phyloP scores from a whole-genome alignment of 495 filamentous ascomycete genomes.

The Pyronema domesticum region DNA sequence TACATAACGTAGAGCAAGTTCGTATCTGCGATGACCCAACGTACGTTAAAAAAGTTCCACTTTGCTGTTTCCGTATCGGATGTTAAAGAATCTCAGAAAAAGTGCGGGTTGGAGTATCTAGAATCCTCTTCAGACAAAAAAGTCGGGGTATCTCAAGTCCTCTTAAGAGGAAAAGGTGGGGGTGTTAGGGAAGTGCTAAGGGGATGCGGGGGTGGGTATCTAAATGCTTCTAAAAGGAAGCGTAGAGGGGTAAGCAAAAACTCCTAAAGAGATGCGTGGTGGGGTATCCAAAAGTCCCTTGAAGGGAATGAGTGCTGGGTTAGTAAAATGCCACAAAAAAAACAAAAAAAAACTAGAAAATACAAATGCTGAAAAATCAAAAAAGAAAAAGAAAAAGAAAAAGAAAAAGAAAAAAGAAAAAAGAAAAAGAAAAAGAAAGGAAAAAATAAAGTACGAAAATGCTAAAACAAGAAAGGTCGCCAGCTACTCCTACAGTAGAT shows the following conservation, averaged over 20 bases:
- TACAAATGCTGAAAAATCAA: slow-evolving; percentile 1
- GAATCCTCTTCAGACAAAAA: too few relatives aligned
- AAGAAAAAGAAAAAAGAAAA: neutral
- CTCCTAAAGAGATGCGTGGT: too few relatives aligned
- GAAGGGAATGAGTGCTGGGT: too few relatives aligned
- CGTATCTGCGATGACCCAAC: slow-evolving; percentile 34
- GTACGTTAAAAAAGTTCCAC: slow-evolving; percentile 22
- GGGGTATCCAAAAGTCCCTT: too few relatives aligned
- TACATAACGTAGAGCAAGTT: slow-evolving; percentile 51
- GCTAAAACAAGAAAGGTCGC: neutral
- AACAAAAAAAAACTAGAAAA: slow-evolving; percentile 11
- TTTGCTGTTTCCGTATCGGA: slow-evolving; percentile 13
- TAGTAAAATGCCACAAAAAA: slow-evolving; percentile 9
- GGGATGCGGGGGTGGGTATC: too few relatives aligned
- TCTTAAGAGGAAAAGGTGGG: too few relatives aligned
- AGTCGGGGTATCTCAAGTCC: too few relatives aligned
- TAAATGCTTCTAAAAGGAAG: too few relatives aligned
- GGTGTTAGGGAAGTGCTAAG: too few relatives aligned
- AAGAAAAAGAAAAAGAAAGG: slow-evolving; percentile 3
- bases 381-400: slow-evolving; percentile 7
- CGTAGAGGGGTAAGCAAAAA: too few relatives aligned
- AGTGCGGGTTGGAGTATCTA: too few relatives aligned
- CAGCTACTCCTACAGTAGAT: neutral
- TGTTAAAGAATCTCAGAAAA: neutral
- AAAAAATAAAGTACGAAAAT: slow-evolving; percentile 10